Evolutionary conservation across 2,329 filamentous ascomycete species (phyloP), one percentile per base, ranked within the genome.

Genomic region (Fonsecaea pedrosoi): DNA sequence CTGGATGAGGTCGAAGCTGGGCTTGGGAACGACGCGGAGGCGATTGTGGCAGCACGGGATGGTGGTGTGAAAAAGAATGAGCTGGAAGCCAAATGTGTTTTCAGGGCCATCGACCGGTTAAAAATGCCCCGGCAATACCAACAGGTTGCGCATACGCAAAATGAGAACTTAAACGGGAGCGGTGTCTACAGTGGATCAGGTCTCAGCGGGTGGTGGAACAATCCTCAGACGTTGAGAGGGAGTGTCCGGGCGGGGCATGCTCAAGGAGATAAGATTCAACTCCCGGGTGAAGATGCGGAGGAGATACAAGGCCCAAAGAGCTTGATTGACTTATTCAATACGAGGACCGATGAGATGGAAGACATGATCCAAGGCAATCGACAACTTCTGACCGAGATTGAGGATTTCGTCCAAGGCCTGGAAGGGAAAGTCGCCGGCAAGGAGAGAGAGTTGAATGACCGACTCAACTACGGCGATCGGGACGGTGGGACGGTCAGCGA

Each of bases 61-160:
- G 79, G 84, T 70, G 86, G 86, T 74, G 85, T 89, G 72, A 72
- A 71, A 62, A 86, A 86, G 68, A 91, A 92, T 75, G 87, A 86
- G 30, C 85, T 87, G 42, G 89, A 93, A 71, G 89, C 90, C 8
- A 86, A 89, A 71, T 84, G 92, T 62, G 87, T 87, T 68, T 91
- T 92, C 82, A 87, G 89, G 65, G 89, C 89, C 25, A 87, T 92
- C 37, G 89, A 92, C 73, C 92, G 92, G 74, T 82, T 93, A 62
- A 89, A 89, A 72, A 82, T 94, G 15, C 91, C 92, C 1, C 73
- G 82, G 57, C 84, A 87, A 70, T 89, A 87, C 75, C 87, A 89
- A 72, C 87, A 89, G 72, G 85, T 86, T 65, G 77, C 61, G 35
- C 67, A 66, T 45, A 62, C 59, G n/a, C 70, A 66, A 37, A 69